Evolutionary conservation across 208 protist species (phyloP).

Genomic region (Angomonas deanei): DNA sequence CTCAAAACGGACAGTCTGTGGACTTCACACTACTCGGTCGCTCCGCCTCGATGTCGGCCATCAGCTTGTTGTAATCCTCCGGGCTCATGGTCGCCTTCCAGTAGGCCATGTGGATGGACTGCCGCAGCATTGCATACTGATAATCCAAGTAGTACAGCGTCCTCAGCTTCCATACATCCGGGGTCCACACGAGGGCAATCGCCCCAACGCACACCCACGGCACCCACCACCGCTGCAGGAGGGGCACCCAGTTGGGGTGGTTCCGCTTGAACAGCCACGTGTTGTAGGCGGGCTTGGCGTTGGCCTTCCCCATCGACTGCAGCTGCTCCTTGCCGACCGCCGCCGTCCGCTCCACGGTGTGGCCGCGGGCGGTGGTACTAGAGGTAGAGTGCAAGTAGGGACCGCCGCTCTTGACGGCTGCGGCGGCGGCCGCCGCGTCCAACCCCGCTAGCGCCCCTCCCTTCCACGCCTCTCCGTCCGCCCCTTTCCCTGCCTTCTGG

Average conservation of each 20-base stretch:
- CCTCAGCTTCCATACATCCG: constrained; percentile 83
- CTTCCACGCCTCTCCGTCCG: background rate
- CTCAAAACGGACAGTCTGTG: constrained; percentile 62
- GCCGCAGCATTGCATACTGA: constrained; percentile 59
- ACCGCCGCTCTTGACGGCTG: background rate
- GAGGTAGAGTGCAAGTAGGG: constrained; percentile 29
- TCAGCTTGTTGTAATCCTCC: constrained; percentile 54
- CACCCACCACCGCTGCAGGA: constrained; percentile 85
- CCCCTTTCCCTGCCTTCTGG: background rate
- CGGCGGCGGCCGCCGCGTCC: background rate
- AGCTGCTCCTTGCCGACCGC: constrained; percentile 19
- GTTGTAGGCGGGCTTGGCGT: constrained; percentile 28
- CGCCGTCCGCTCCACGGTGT: constrained; percentile 49
- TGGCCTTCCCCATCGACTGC: constrained; percentile 5
- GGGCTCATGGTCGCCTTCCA: constrained; percentile 63
- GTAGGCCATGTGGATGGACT: constrained; percentile 65
- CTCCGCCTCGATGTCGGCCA: constrained; percentile 43
- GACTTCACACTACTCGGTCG: constrained; percentile 32
- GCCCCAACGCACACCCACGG: constrained; percentile 52
- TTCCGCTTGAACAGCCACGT: constrained; percentile 73
- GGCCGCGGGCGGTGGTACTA: constrained; percentile 1
- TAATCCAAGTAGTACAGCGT: constrained; percentile 63
- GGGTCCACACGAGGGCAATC: constrained; percentile 54
- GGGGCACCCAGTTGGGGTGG: constrained; percentile 65
- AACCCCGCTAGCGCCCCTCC: background rate